Percentiles rank a stretch among this genome's conserved stretches.
Evolutionary conservation across 805 yeast species (phyloP).

Genomic region (Kodamaea restingae): DNA sequence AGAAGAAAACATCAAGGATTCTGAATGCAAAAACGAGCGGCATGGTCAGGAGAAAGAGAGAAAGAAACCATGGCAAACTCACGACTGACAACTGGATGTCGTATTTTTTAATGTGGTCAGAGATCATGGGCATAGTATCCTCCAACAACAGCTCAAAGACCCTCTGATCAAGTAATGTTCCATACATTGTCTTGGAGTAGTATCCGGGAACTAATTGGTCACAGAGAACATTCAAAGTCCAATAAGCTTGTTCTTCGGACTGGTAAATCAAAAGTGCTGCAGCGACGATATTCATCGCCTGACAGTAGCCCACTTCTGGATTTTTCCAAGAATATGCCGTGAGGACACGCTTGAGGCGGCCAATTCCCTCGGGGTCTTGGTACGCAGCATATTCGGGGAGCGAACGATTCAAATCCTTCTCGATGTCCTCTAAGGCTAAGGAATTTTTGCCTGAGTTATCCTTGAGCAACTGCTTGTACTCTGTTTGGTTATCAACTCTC

Average conservation of each 20-base stretch:
- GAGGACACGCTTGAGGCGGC: slow-evolving; percentile 76
- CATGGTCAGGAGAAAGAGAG: slow-evolving; percentile 87
- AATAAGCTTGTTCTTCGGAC: slow-evolving; percentile 97
- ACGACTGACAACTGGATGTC: slow-evolving; percentile 93
- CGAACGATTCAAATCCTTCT: slow-evolving; percentile 90
- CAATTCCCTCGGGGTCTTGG: slow-evolving; percentile 81
- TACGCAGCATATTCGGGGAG: slow-evolving; percentile 95
- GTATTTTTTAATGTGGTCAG: slow-evolving; percentile 71
- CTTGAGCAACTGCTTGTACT: slow-evolving; percentile 54
- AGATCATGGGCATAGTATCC: slow-evolving; percentile 81
- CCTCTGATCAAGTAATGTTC: slow-evolving; percentile 87
- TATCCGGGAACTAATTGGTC: slow-evolving; percentile 90
- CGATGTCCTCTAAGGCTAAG: slow-evolving; percentile 91
- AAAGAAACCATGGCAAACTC: slow-evolving; percentile 93
- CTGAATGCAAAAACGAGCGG: slow-evolving; percentile 91
- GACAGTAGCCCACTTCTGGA: slow-evolving; percentile 97
- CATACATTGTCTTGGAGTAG: slow-evolving; percentile 96
- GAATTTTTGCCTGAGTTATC: slow-evolving; percentile 64
- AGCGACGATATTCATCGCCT: slow-evolving; percentile 93
- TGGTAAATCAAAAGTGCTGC: slow-evolving; percentile 77
- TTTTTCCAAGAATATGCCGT: slow-evolving; percentile 96
- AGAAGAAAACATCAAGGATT: slow-evolving; percentile 82
- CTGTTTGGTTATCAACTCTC: slow-evolving; percentile 58
- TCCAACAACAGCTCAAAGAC: slow-evolving; percentile 90
- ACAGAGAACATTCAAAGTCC: slow-evolving; percentile 81